A percentile compares a stretch with the other conserved stretches of the same genome.
These are phyloP conservation scores for Ustilago lituana DNA, from an alignment of 1,284 basidiomycete genomes.

Conservation along the genomic window DNA sequence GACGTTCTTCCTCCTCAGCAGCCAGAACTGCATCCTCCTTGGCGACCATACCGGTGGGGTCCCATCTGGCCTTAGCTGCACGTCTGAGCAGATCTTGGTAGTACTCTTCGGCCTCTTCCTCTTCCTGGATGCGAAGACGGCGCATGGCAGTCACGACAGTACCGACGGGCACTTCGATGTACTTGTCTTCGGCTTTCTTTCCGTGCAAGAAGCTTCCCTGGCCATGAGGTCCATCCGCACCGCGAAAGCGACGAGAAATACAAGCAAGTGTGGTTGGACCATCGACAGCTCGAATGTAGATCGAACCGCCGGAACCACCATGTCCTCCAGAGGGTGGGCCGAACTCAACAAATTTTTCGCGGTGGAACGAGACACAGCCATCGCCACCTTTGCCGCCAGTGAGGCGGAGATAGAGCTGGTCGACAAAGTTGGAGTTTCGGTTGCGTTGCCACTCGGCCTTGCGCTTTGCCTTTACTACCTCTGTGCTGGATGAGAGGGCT, in stretches of 20 bases:
- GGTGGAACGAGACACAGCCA: slow-evolving; percentile 65
- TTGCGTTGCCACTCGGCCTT: slow-evolving; percentile 59
- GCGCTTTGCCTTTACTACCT: slow-evolving; percentile 35
- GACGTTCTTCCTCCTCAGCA: slow-evolving; percentile 24
- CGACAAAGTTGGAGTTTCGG: slow-evolving; percentile 58
- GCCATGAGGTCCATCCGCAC: slow-evolving; percentile 60
- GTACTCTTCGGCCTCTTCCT: slow-evolving; percentile 49
- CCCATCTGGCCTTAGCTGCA: slow-evolving; percentile 43
- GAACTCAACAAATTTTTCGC: slow-evolving; percentile 65
- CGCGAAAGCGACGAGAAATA: slow-evolving; percentile 48
- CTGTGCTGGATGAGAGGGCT: slow-evolving; percentile 1
- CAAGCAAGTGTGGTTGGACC: slow-evolving; percentile 58
- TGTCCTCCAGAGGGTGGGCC: slow-evolving; percentile 65
- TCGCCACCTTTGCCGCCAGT: slow-evolving; percentile 64
- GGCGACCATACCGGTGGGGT: slow-evolving; percentile 35
- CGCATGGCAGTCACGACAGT: slow-evolving; percentile 60
- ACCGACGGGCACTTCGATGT: slow-evolving; percentile 63
- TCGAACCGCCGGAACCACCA: slow-evolving; percentile 60
- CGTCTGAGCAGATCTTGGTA: slow-evolving; percentile 42
- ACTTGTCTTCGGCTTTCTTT: slow-evolving; percentile 49
- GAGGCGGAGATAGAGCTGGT: slow-evolving; percentile 52
- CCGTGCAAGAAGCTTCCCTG: slow-evolving; percentile 62
- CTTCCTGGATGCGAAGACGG: slow-evolving; percentile 37
- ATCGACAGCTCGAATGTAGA: slow-evolving; percentile 58
- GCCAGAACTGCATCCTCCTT: slow-evolving; percentile 39